phyloP scores from a whole-genome alignment of 2,329 filamentous ascomycete species.

The Zymoseptoria passerinii region DNA sequence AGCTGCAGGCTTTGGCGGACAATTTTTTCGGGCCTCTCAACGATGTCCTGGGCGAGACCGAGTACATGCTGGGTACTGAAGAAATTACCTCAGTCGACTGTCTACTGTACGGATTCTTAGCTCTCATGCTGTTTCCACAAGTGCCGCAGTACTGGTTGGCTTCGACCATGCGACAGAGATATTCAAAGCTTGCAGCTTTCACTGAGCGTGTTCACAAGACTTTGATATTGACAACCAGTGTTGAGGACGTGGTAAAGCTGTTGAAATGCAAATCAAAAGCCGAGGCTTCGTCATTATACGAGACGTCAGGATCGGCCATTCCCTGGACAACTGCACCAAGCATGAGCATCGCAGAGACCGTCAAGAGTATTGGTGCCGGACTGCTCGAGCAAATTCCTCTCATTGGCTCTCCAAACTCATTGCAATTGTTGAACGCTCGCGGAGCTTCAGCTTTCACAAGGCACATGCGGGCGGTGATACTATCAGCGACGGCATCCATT shows the following conservation, averaged over 20 bases:
- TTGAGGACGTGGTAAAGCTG: slow-evolving; percentile 18
- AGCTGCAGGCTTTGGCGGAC: slow-evolving; percentile 62
- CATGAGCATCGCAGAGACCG: slow-evolving; percentile 5
- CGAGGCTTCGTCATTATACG: slow-evolving; percentile 3
- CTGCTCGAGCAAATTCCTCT: slow-evolving; percentile 19
- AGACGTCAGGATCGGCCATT: slow-evolving; percentile 11
- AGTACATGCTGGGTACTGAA: slow-evolving; percentile 47
- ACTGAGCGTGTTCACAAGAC: slow-evolving; percentile 28
- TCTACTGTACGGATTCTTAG: slow-evolving; percentile 69
- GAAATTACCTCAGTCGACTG: slow-evolving; percentile 65
- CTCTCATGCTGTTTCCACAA: slow-evolving; percentile 58
- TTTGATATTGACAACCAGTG: slow-evolving; percentile 18
- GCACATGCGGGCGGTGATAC: slow-evolving; percentile 16
- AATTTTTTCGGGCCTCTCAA: slow-evolving; percentile 65
- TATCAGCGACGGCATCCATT: slow-evolving; percentile 12
- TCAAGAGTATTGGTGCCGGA: slow-evolving; percentile 8
- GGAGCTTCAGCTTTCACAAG: slow-evolving; percentile 12
- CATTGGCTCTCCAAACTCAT: slow-evolving; percentile 7
- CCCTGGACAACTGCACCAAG: slow-evolving; percentile 18
- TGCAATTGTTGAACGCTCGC: slow-evolving; percentile 12
- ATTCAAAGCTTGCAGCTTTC: slow-evolving; percentile 33
- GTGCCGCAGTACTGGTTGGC: slow-evolving; percentile 56
- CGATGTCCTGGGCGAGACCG: slow-evolving; percentile 48
- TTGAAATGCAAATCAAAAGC: slow-evolving; percentile 3
- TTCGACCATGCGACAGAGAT: slow-evolving; percentile 47